Evolutionary conservation across 2,329 filamentous ascomycete species (phyloP), one percentile per base, ranked within the genome.

Genomic region (Xylaria digitata): DNA sequence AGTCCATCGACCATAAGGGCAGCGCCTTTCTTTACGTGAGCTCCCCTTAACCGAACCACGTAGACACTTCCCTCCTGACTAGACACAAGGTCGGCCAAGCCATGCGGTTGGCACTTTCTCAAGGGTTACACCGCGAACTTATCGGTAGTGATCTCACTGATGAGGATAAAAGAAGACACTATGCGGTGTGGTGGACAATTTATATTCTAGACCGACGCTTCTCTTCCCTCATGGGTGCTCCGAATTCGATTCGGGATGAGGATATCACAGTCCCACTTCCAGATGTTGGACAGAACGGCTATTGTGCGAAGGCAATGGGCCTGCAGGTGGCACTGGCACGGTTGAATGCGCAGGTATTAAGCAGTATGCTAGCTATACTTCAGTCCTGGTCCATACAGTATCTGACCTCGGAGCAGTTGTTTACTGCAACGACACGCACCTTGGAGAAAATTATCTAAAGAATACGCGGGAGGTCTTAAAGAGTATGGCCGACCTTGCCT

Each of bases 221-320:
- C 40, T 61, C 59, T 5, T 54, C 59, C 6, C 59, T 61, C 13
- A 54, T 61, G 59, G 59, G 59, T 2, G 45, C 59, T 30, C 59
- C 59, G 15, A 61, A 37, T 48, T 49, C 30, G 49, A 55, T 61
- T 42, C 59, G 59, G 11, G 59, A 61, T 17, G 59, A 61, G 1
- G 59, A 61, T 11, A 61, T 61, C 15, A 61, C 59, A 17, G 59
- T 61, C 7, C 59, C 59, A n/a, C 50, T 61, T 15, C 59, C 59
- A 0, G 50, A 61, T 48, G 30, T 30, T n/a, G 26, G 48, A 15
- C 49, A 40, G 26, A 21, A 48, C 13, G 26, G 50, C n/a, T 30
- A 48, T 7, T 61, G 30, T 6, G 42, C 40, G 37, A 61, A 61
- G 42, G 59, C 59, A 37, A 55, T 54, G 42, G 52, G 40, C 34